Percentiles rank a stretch among this genome's conserved stretches.
Conservation (phyloP, 768 basidiomycete species). For the Phlegmacium glaucopus region DNA sequence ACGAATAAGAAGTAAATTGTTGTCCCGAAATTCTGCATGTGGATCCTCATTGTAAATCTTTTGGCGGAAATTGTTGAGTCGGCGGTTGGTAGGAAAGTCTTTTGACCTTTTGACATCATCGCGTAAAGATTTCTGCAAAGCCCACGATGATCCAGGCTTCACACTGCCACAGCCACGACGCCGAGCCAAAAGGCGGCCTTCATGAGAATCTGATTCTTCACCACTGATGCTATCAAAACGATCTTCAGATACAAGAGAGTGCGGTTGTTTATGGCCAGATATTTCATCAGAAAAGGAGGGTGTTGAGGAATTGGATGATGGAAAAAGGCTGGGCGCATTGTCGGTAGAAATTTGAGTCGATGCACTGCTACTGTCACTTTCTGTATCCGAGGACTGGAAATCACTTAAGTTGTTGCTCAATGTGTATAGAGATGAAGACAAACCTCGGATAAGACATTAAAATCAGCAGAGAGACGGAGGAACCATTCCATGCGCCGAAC, state of each 20-base stretch:
- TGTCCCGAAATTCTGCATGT: constrained; percentile 11
- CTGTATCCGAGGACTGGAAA: not conserved
- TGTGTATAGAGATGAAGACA: not conserved
- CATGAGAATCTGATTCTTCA: not conserved
- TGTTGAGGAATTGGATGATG: not conserved
- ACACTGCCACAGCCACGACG: not conserved
- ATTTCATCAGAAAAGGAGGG: not conserved
- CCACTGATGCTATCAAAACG: not conserved
- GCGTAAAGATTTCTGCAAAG: not conserved
- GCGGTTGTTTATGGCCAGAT: too few relatives aligned
- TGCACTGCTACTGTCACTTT: not conserved
- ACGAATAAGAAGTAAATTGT: constrained; percentile 6
- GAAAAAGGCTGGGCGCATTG: not conserved
- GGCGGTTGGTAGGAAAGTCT: not conserved
- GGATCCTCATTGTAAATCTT: not conserved
- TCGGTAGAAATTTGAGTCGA: not conserved
- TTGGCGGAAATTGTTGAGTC: not conserved
- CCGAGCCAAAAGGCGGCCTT: not conserved
- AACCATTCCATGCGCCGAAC: not conserved
- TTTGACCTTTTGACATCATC: not conserved
- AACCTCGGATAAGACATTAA: not conserved
- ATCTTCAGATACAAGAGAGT: too few relatives aligned
- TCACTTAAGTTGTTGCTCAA: not conserved
- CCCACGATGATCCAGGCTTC: not conserved
- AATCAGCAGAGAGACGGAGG: not conserved